Base-by-base conservation (phyloP, 129 eudicot genomes). In the Artemisia annua region DNA sequence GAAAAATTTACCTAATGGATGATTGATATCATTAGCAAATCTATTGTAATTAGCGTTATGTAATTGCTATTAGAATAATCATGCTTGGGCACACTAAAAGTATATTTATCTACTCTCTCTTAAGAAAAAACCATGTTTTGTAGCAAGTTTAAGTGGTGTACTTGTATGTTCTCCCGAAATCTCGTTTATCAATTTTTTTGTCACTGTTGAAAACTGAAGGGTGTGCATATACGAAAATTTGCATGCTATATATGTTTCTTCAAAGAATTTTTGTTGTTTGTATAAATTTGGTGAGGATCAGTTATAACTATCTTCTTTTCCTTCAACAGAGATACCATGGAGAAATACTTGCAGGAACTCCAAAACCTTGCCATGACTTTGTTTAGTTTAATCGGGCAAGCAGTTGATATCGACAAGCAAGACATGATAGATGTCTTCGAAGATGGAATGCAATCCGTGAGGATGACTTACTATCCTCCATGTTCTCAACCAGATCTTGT, bases 401-500 rank as follows among this genome's bases (percentile, higher is more conserved):
- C 96, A 1, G 53, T 88, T 11, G 66, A 86, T 18, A 78, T 86
- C 16, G 75, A 81, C 26, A 66, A 57, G 28, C 24, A 13, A 63
- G 86, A 83, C 22, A 58, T 81, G 19, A 51, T 51, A 3, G 75
- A 56, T 7, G 62, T 81, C 44, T 80, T 83, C 11, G 81, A 83
- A 32, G 71, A 83, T 26, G 88, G 91, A 16, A 49, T 86, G 82
- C 91, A 86, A 66, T 73, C 87, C 1, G 60, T 76, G 63, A 78
- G 86, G 18, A 67, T 85, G 74, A 85, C 66, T 66, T 83, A 83
- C 61, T 88, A 88, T 58, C 95, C 91, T 2, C 86, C 86, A 5
- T 88, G 95, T 65, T 83, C 96, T 0, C 32, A 75, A 68, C 88
- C 96, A 8, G 82, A 85, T 15, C 58, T 46, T 53, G 96, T 86